Evolutionary conservation across 805 yeast species (phyloP).

Genomic region (Saturnispora dispora): DNA sequence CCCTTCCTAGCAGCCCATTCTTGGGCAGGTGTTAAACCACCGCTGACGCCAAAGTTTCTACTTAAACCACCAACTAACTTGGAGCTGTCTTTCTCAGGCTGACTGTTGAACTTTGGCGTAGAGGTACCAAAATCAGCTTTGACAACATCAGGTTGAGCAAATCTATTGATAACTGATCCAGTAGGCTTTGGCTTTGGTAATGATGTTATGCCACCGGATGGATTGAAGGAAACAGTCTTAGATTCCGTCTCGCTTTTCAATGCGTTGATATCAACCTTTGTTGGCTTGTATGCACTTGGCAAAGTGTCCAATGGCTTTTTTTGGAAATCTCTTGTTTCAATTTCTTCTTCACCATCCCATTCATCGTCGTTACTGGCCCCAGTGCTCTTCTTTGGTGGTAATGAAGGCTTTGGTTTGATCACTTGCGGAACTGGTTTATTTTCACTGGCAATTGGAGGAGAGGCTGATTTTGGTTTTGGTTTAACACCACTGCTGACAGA

Average conservation of each 20-base stretch:
- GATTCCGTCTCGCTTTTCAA: constrained; percentile 38
- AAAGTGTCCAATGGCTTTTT: constrained; percentile 42
- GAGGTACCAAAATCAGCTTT: constrained; percentile 29
- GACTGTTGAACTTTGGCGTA: constrained; percentile 23
- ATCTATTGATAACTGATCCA: constrained; percentile 43
- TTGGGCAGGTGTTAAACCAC: constrained; percentile 91
- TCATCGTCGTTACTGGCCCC: constrained; percentile 34
- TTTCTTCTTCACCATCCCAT: constrained; percentile 63
- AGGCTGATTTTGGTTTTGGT: constrained; percentile 23
- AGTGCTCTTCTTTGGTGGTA: constrained; percentile 10
- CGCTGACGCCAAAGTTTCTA: constrained; percentile 52
- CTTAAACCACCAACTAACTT: constrained; percentile 51
- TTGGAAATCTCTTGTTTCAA: constrained; percentile 44
- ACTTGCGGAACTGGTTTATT: constrained; percentile 14
- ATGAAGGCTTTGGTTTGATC: constrained; percentile 8
- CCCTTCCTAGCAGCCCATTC: constrained; percentile 91
- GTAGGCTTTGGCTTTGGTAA: constrained; percentile 55
- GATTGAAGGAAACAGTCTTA: constrained; percentile 42
- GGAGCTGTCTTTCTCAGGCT: constrained; percentile 31
- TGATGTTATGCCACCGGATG: constrained; percentile 39
- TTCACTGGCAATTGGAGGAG: constrained; percentile 20
- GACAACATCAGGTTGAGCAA: constrained; percentile 27
- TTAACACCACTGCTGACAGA: constrained; percentile 23
- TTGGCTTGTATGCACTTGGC: constrained; percentile 58
- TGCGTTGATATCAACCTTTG: constrained; percentile 50